Conservation (phyloP, 257 asterid genomes). For the Cruciata laevipes region DNA sequence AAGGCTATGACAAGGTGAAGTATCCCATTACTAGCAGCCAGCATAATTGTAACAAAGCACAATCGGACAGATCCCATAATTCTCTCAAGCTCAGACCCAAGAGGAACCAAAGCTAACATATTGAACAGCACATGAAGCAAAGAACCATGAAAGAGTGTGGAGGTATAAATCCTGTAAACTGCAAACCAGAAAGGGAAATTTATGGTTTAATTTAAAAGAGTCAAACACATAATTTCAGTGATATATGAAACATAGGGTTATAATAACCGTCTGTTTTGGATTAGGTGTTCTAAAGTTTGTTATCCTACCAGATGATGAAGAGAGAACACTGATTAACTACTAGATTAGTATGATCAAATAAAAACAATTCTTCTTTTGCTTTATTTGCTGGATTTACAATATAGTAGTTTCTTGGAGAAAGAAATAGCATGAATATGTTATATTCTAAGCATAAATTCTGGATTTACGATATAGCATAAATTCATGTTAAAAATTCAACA, state of each 20-base stretch:
- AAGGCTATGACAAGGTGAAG: conserved; percentile 64
- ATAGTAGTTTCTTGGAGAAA: neutral
- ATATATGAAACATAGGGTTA: neutral
- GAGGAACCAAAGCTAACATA: conserved; percentile 93
- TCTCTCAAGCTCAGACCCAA: conserved; percentile 98
- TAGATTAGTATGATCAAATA: conserved; percentile 1
- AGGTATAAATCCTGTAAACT: conserved; percentile 83
- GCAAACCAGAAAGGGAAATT: conserved; percentile 20
- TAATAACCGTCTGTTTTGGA: neutral
- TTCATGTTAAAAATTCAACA: neutral
- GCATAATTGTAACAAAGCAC: conserved; percentile 47
- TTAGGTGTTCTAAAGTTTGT: no score
- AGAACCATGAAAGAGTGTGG: conserved; percentile 86
- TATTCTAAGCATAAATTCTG: no score
- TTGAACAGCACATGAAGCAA: conserved; percentile 84
- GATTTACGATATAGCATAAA: neutral
- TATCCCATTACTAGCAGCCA: conserved; percentile 80
- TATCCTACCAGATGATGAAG: neutral
- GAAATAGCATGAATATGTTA: neutral
- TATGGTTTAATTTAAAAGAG: neutral
- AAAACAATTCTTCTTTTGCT: neutral
- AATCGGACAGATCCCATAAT: conserved; percentile 93
- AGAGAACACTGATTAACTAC: neutral
- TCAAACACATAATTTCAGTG: neutral
- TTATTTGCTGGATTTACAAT: neutral